Evolutionary conservation across 495 filamentous ascomycete species (phyloP), one percentile per base, ranked within the genome.

Genomic region (Podospora appendiculata): DNA sequence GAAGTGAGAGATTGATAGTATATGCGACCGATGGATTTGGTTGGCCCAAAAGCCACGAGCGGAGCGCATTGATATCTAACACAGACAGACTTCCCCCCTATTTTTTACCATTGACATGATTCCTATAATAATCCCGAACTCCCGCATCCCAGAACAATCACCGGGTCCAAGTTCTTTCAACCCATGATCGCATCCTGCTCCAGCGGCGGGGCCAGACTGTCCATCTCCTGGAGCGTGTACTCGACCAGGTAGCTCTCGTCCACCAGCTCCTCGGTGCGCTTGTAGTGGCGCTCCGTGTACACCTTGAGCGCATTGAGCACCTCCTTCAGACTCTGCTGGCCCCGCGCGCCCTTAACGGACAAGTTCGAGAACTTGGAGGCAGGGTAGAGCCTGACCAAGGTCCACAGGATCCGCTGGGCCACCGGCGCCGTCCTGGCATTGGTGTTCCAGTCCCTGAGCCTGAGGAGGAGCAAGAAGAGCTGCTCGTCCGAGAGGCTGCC

Each of bases 191-290:
- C 61, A 58, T 76, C 71, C 52, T 57, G 62, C 6, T 48, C 71
- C 40, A 67, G 18, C 42, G 62, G 49, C 9, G 74, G 78, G 50
- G 80, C 68, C 17, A 87, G 63, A 51, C 82, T 86, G 62, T 94
- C 91, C 94, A 99, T 99, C 73, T 95, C 86, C 57, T 79, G 75
- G 45, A 99, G 73, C 42, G 93, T 88, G 76, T 91, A 97, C 67
- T 95, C 89, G 9, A 99, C 80, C 54, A 99, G 69, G 67, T 88
- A 97, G 62, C 89, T 94, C 70, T 96, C 92, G 67, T 96, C 91
- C n/a, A 86, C 79, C 47, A 96, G 71, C 58, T 91, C 89, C 63
- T 95, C 91, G 54, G 92, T 75, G 46, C 90, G 77, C 63, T 82
- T 83, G 61, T 93, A 95, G 65, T 97, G 93, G 56, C 90, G 77